phyloP scores from a whole-genome alignment of 2,329 filamentous ascomycete species.

The Bipolaris victoriae region DNA sequence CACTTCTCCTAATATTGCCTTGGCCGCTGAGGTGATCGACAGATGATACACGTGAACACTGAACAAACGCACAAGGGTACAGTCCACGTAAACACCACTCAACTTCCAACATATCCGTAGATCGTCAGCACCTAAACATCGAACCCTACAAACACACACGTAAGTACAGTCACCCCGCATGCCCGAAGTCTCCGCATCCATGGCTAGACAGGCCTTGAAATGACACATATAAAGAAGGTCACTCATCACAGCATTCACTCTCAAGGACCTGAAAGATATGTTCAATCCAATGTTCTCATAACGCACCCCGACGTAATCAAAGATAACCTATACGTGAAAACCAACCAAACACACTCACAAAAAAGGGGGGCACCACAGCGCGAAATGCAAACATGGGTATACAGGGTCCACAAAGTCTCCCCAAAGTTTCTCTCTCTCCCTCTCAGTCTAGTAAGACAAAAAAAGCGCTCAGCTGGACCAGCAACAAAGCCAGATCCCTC shows the following conservation, averaged over 20 bases:
- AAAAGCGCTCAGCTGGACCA: conserved; percentile 6
- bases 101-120: not conserved
- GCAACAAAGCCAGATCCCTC: not conserved
- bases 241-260: too few species aligned
- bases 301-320: conserved; percentile 1
- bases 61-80: not conserved
- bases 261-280: too few species aligned
- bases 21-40: not conserved
- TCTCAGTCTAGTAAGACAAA: conserved; percentile 22
- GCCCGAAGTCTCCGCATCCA: too few species aligned
- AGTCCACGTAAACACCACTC: not conserved
- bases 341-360: not conserved
- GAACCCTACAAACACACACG: not conserved
- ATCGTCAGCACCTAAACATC: not conserved
- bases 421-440: conserved; percentile 9
- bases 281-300: not conserved
- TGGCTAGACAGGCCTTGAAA: too few species aligned
- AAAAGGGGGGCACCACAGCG: conserved; percentile 11
- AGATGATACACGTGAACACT: not conserved
- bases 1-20: not conserved
- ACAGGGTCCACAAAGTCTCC: conserved; percentile 34
- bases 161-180: too few species aligned
- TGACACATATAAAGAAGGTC: too few species aligned
- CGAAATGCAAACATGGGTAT: conserved; percentile 43
- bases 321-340: not conserved